Percentiles rank a stretch among this genome's conserved stretches.
Conservation (phyloP, 108 stramenopile species). For the Asterionellopsis glacialis region DNA sequence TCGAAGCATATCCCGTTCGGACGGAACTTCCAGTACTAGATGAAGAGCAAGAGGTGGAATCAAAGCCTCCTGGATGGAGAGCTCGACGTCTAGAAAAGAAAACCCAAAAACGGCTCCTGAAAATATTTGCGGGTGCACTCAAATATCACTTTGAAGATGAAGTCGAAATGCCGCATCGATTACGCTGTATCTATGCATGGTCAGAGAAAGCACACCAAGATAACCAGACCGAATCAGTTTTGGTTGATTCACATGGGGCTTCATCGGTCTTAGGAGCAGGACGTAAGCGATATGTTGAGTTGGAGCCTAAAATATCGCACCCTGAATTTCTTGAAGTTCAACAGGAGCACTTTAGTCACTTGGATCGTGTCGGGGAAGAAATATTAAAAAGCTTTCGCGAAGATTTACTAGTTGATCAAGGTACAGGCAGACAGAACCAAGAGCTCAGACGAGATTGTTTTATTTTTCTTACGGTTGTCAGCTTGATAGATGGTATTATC, state of each 20-base stretch:
- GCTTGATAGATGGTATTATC: conserved; percentile 41
- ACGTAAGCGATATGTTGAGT: conserved; percentile 84
- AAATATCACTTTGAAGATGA: conserved; percentile 73
- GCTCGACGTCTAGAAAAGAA: conserved; percentile 54
- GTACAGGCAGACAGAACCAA: conserved; percentile 62
- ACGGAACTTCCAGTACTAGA: conserved; percentile 5
- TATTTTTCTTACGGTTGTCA: conserved; percentile 67
- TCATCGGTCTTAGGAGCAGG: conserved; percentile 24
- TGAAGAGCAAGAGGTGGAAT: neutral
- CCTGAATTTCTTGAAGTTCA: conserved; percentile 80
- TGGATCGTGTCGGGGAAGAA: conserved; percentile 74
- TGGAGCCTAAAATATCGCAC: conserved; percentile 76
- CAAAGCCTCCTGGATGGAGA: conserved; percentile 37
- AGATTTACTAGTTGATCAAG: conserved; percentile 78
- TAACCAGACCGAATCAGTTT: conserved; percentile 67
- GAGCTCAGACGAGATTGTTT: conserved; percentile 62
- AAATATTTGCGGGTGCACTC: conserved; percentile 49
- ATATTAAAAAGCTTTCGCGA: conserved; percentile 72
- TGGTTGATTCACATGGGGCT: conserved; percentile 43
- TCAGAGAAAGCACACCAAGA: conserved; percentile 83
- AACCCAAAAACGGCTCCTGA: conserved; percentile 41
- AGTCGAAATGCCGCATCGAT: conserved; percentile 79
- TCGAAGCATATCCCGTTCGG: conserved; percentile 20
- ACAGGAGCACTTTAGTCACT: conserved; percentile 66
- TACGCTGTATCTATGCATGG: conserved; percentile 89